Evolutionary conservation across 2,329 filamentous ascomycete genomes (phyloP).

Genomic region (Pseudogymnoascus sp.): DNA sequence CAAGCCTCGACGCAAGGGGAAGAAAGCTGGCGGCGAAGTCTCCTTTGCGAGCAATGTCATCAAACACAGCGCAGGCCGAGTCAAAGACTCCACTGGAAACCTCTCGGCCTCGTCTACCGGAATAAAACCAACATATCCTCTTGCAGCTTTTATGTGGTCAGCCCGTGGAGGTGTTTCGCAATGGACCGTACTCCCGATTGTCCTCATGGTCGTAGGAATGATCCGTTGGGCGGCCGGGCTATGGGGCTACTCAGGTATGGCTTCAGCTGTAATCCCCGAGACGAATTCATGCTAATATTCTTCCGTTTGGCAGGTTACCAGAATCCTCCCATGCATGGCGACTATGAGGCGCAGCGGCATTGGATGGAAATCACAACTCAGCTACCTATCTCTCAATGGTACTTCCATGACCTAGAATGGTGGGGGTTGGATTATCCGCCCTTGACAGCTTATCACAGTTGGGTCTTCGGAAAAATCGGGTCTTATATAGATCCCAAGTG

Average conservation of each 20-base stretch:
- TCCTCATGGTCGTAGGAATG: slow-evolving; percentile 82
- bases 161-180: slow-evolving; percentile 70
- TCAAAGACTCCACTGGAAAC: slow-evolving; percentile 5
- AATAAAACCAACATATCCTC: slow-evolving; percentile 68
- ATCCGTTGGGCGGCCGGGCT: slow-evolving; percentile 89
- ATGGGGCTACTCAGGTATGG: slow-evolving; percentile 86
- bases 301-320: slow-evolving; percentile 53
- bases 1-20: slow-evolving; percentile 52
- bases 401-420: slow-evolving; percentile 93
- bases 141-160: slow-evolving; percentile 92
- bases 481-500: slow-evolving; percentile 70
- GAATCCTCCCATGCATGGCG: slow-evolving; percentile 84
- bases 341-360: slow-evolving; percentile 95
- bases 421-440: slow-evolving; percentile 98
- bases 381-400: slow-evolving; percentile 89
- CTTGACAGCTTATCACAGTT: slow-evolving; percentile 96
- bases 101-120: slow-evolving; percentile 10
- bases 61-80: slow-evolving; percentile 16
- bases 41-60: slow-evolving; percentile 26
- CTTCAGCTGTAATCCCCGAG: not conserved
- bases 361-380: slow-evolving; percentile 97
- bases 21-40: slow-evolving; percentile 37
- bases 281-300: not conserved
- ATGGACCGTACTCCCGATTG: slow-evolving; percentile 85
- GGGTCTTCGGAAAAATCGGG: slow-evolving; percentile 84